Evolutionary conservation across 2,329 filamentous ascomycete genomes (phyloP), one percentile per base, ranked within the genome.

Genomic region (Bisporella sp.): DNA sequence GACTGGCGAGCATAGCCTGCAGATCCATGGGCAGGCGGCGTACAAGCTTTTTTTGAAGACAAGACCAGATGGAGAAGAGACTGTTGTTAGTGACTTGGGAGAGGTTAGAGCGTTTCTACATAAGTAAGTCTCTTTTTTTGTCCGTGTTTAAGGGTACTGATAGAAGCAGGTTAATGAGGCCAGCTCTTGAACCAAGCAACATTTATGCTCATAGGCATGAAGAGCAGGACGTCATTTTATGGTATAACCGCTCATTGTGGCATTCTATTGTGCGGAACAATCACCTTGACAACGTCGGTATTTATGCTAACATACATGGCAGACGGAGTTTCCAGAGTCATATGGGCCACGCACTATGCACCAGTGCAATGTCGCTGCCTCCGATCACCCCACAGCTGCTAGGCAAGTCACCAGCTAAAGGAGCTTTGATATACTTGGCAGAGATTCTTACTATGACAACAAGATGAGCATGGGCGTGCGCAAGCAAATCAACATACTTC

Each of bases 191-290:
- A 49, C 66, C 54, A 37, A 65, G 49, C 62, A 68, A 54, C 43
- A 69, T 68, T 32, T 68, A 68, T 47, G 65, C 66, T 9, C 66
- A 69, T 48, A 56, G 53, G 44, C 65, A 68, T 52, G 53, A 68
- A 31, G 65, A 68, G 49, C 63, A 67, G 55, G 66, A 69, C 56
- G 66, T 69, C 5, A 65, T 68, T 41, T 56, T 69, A 13, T 69
- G 66, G 66, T 69, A 69, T 53, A 69, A 69, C 51, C 58, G 68
- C 8, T 66, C 67, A 0, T 54, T 69, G 8, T 69, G 67, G 68
- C 67, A 70, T 47, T 68, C 65, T 42, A 69, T 69, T 48, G 67
- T 69, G 53, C 21, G 21, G 21, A 21, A 21, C 21, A 21, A 21
- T 21, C 21, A 21, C 21, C 21, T 21, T 21, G 21, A 21, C 3